Conservation (phyloP, 495 filamentous ascomycete species). For the Glonium stellatum region DNA sequence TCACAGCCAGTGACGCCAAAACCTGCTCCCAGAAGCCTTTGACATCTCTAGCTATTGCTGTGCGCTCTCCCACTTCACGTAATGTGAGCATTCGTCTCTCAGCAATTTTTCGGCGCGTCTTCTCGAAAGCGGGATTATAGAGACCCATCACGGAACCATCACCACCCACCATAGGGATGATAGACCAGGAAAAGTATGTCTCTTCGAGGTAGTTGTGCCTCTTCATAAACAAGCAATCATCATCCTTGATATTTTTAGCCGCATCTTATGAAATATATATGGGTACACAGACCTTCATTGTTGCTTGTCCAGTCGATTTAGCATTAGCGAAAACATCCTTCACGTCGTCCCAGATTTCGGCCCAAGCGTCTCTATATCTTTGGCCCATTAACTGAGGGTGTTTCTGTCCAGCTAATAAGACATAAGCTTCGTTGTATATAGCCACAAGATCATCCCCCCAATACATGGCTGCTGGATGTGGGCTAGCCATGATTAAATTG, state of each 20-base stretch:
- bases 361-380: constrained; percentile 56
- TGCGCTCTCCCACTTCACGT: constrained; percentile 62
- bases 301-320: constrained; percentile 54
- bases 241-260: constrained; percentile 38
- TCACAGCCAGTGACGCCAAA: constrained; percentile 20
- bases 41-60: constrained; percentile 57
- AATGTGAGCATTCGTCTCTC: constrained; percentile 34
- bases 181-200: constrained; percentile 35
- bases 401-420: constrained; percentile 59
- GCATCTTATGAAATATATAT: background rate
- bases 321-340: constrained; percentile 54
- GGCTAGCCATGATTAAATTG: constrained; percentile 58
- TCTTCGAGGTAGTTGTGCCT: constrained; percentile 59
- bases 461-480: constrained; percentile 66
- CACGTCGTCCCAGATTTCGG: constrained; percentile 60
- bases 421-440: constrained; percentile 70
- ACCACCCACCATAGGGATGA: constrained; percentile 33
- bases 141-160: constrained; percentile 32
- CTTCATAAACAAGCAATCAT: constrained; percentile 58
- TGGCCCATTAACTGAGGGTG: constrained; percentile 64
- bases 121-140: constrained; percentile 34
- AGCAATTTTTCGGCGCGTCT: constrained; percentile 31
- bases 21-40: constrained; percentile 31
- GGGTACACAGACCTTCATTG: constrained; percentile 48
- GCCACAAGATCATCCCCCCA: constrained; percentile 60